phyloP scores from a whole-genome alignment of 139 green algal genomes.

The Diplosphaera chodatii region DNA sequence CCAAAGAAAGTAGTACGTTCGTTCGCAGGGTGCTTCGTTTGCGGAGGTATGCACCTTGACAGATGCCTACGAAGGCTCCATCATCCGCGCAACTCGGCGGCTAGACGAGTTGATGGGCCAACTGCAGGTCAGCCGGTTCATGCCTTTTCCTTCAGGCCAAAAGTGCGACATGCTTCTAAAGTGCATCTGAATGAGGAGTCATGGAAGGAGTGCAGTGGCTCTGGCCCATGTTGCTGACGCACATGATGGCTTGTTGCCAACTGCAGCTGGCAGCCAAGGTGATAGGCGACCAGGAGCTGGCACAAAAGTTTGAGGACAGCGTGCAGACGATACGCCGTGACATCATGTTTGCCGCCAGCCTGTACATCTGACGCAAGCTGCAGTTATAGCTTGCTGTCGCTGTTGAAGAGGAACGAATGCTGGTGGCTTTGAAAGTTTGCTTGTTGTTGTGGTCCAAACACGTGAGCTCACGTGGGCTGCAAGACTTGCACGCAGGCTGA shows the following conservation, averaged over 20 bases:
- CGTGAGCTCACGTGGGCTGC: too few relatives aligned
- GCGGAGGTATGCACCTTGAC: conserved; percentile 51
- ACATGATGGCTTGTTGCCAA: background rate
- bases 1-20: too few relatives aligned
- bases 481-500: too few relatives aligned
- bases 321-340: conserved; percentile 71
- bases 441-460: too few relatives aligned
- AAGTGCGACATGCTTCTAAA: too few relatives aligned
- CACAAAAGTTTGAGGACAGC: conserved; percentile 59
- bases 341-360: conserved; percentile 90
- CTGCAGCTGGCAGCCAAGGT: conserved; percentile 22
- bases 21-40: conserved; percentile 22
- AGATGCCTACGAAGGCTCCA: conserved; percentile 91
- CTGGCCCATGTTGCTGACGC: too few relatives aligned
- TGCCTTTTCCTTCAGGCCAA: background rate
- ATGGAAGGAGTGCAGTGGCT: too few relatives aligned
- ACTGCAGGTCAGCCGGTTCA: conserved; percentile 28
- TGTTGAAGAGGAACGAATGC: too few relatives aligned
- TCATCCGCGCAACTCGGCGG: conserved; percentile 77
- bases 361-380: conserved; percentile 94
- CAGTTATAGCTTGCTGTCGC: too few relatives aligned
- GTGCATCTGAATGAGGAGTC: too few relatives aligned
- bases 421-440: too few relatives aligned
- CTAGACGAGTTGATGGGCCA: conserved; percentile 92
- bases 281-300: conserved; percentile 72